Conservation (phyloP, 2,329 filamentous ascomycete species). For the Stemphylium beticola region DNA sequence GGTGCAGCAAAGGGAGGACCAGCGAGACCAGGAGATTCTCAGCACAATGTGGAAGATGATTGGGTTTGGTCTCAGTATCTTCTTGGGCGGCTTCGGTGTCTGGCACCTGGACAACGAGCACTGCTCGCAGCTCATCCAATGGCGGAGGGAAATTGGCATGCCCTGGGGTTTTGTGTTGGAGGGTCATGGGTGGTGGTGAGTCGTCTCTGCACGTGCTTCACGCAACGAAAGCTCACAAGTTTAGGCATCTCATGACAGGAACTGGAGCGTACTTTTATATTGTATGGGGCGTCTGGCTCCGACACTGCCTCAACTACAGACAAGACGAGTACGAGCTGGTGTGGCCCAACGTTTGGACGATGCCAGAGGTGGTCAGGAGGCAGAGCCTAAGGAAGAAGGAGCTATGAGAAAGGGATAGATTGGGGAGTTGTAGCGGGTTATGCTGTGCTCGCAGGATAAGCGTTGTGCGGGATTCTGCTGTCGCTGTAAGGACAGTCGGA, state of each 20-base stretch:
- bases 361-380: constrained; percentile 59
- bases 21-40: constrained; percentile 63
- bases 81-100: constrained; percentile 75
- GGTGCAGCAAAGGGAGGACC: constrained; percentile 57
- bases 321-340: constrained; percentile 73
- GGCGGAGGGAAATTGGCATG: constrained; percentile 72
- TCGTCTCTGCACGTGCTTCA: constrained; percentile 11
- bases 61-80: constrained; percentile 69
- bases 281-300: constrained; percentile 81
- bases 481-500: not conserved
- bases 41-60: constrained; percentile 80
- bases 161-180: constrained; percentile 81
- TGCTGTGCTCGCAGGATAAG: not conserved
- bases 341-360: constrained; percentile 68
- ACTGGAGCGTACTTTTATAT: constrained; percentile 85
- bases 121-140: constrained; percentile 68
- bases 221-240: constrained; percentile 12
- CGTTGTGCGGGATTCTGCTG: not conserved
- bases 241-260: constrained; percentile 79
- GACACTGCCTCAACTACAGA: constrained; percentile 74
- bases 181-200: constrained; percentile 74
- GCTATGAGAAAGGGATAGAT: constrained; percentile 12
- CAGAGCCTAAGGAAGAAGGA: constrained; percentile 42
- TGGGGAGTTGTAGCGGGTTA: not conserved
- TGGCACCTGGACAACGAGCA: constrained; percentile 83